Evolutionary conservation across 2,329 filamentous ascomycete species (phyloP), one percentile per base, ranked within the genome.

Genomic region (Cladosporium oxysporum): DNA sequence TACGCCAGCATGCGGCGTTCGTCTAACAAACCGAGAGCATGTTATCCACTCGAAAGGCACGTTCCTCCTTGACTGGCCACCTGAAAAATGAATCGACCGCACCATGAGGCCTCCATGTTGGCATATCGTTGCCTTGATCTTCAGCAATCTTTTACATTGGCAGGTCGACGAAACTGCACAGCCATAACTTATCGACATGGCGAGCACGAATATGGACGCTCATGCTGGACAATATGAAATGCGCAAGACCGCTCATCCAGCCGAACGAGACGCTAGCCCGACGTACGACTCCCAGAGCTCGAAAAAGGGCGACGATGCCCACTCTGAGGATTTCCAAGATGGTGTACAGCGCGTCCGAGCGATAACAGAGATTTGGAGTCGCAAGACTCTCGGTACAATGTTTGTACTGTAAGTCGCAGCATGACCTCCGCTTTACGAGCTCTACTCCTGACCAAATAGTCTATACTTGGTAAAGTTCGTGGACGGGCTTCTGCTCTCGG

Each of bases 401-500:
- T 57, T 57, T 57, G 29, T 37, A 16, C 29, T 57, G 53, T 57
- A 35, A 3, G 53, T 57, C n/a, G 18, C 26, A 23, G n/a, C 29
- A 57, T 2, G 14, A 5, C 16, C 35, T 41, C 18, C 35, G 11
- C 35, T 7, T 16, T 8, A 41, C 35, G 35, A 41, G 35, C 35
- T 14, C 62, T 70, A 58, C 16, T 16, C 5, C 35, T 41, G 16
- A 41, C 35, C 35, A 18, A 41, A 41, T 5, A 82, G 80, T 49
- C 77, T 84, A 41, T 83, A 80, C 67, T 67, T 83, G 1, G 78
- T 83, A 68, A 78, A 80, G 47, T 81, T 84, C 63, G 79, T 82
- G 69, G 83, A 85, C 52, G 82, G 79, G 33, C 71, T 83, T 58
- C 76, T 82, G 66, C 55, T 58, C 55, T 75, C 76, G 60, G 75